These are phyloP conservation scores for Leptographium lundbergii DNA, from an alignment of 2,329 filamentous ascomycete genomes.

Conservation along the genomic window DNA sequence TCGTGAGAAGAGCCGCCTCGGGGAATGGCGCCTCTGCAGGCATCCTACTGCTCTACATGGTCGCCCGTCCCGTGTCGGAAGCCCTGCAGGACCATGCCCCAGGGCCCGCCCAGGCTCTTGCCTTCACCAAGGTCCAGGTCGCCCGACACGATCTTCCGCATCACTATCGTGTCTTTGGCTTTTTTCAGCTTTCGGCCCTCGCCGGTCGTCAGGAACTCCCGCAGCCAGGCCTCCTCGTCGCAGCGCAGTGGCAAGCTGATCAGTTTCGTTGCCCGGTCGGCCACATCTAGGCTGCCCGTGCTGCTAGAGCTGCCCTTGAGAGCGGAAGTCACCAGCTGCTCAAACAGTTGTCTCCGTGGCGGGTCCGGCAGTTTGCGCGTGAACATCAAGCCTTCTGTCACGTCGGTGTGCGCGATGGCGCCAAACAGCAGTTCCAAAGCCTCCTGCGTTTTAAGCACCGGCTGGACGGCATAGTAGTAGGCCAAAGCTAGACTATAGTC, in stretches of 20 bases:
- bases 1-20: background rate
- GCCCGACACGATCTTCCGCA: constrained; percentile 59
- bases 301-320: constrained; percentile 22
- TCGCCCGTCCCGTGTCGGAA: constrained; percentile 32
- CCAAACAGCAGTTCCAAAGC: constrained; percentile 57
- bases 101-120: constrained; percentile 29
- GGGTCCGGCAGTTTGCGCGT: constrained; percentile 50
- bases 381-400: constrained; percentile 64
- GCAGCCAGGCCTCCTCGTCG: constrained; percentile 63
- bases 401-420: constrained; percentile 52
- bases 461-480: constrained; percentile 66
- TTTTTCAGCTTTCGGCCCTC: constrained; percentile 51
- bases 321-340: constrained; percentile 48
- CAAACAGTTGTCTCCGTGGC: constrained; percentile 52
- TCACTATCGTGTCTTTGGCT: constrained; percentile 61
- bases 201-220: constrained; percentile 51
- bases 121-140: constrained; percentile 35
- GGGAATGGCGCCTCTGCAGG: background rate
- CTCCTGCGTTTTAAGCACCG: constrained; percentile 51
- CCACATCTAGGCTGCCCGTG: constrained; percentile 19
- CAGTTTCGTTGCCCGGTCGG: constrained; percentile 52
- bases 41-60: constrained; percentile 13
- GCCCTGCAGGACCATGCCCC: constrained; percentile 37
- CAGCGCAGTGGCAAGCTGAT: constrained; percentile 59
- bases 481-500: constrained; percentile 58